Conservation (phyloP, 73 alveolate genomes). For the Tetrahymena elliotti region DNA sequence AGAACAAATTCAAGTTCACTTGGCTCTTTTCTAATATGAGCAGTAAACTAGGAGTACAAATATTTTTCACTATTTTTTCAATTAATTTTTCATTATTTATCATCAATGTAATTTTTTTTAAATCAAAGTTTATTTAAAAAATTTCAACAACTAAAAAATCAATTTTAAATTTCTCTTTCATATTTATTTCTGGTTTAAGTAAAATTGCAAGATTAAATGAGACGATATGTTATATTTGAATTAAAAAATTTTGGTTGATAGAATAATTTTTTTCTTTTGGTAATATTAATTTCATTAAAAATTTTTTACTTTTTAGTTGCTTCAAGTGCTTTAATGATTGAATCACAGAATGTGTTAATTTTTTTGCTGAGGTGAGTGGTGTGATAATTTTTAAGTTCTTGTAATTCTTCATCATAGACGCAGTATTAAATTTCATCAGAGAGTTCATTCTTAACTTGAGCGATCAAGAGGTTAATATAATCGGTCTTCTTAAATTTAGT, state of each 20-base stretch:
- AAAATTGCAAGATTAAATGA: too few relatives aligned
- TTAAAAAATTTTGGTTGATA: too few relatives aligned
- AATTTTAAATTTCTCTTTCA: too few relatives aligned
- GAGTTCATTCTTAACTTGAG: conserved; percentile 72
- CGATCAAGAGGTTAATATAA: conserved; percentile 75
- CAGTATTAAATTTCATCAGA: conserved; percentile 20
- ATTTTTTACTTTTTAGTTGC: conserved; percentile 20
- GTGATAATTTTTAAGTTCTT: conserved; percentile 45
- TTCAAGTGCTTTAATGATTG: conserved; percentile 50
- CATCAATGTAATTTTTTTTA: too few relatives aligned
- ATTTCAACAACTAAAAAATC: too few relatives aligned
- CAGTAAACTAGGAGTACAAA: conserved; percentile 61
- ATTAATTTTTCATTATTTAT: neutral
- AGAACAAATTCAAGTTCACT: conserved; percentile 69
- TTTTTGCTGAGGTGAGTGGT: conserved; percentile 12
- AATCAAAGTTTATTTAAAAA: too few relatives aligned
- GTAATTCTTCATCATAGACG: conserved; percentile 13
- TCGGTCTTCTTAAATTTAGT: conserved; percentile 68
- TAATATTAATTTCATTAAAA: neutral
- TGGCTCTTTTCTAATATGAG: conserved; percentile 66
- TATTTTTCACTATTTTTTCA: conserved; percentile 42
- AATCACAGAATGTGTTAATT: conserved; percentile 67
- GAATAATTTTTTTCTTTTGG: neutral
- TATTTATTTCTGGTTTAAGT: too few relatives aligned
- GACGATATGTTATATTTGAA: too few relatives aligned